These are phyloP conservation scores for Microdochium bolleyi DNA, from an alignment of 2,329 filamentous ascomycete species.

Conservation along the genomic window DNA sequence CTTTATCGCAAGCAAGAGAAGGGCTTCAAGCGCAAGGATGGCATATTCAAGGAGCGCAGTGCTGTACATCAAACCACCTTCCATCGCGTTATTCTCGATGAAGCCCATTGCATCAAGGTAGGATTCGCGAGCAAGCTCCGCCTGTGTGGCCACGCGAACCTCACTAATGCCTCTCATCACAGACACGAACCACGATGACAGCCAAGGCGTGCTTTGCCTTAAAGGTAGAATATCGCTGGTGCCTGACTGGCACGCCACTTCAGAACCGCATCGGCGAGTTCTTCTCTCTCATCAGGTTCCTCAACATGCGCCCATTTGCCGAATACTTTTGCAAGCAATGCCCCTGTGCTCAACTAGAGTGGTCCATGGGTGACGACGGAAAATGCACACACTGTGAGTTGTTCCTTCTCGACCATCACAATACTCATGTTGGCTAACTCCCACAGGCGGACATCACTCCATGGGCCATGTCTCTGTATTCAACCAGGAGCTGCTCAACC, in stretches of 20 bases:
- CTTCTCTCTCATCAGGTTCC: constrained; percentile 87
- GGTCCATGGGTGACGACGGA: constrained; percentile 66
- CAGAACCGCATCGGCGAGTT: constrained; percentile 98
- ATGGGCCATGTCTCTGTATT: constrained; percentile 68
- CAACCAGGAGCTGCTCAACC: constrained; percentile 91
- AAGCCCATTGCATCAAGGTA: constrained; percentile 89
- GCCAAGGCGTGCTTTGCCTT: constrained; percentile 93
- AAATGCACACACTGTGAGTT: constrained; percentile 65
- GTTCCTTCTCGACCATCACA: constrained; percentile 4
- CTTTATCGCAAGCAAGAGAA: constrained; percentile 89
- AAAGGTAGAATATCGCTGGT: constrained; percentile 87
- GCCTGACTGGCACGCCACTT: constrained; percentile 86
- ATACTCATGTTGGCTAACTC: background rate
- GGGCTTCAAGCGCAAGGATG: constrained; percentile 75
- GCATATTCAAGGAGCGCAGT: constrained; percentile 71
- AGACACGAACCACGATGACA: constrained; percentile 78
- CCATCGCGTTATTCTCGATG: constrained; percentile 88
- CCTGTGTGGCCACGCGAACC: constrained; percentile 14
- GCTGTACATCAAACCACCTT: constrained; percentile 80
- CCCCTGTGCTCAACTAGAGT: constrained; percentile 72
- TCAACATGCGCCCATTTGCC: constrained; percentile 81
- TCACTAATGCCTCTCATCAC: background rate
- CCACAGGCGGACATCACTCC: constrained; percentile 13
- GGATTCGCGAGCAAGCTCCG: constrained; percentile 1
- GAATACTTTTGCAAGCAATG: constrained; percentile 93